phyloP scores from a whole-genome alignment of 495 filamentous ascomycete genomes.

The Aspergillus olivimuriae region DNA sequence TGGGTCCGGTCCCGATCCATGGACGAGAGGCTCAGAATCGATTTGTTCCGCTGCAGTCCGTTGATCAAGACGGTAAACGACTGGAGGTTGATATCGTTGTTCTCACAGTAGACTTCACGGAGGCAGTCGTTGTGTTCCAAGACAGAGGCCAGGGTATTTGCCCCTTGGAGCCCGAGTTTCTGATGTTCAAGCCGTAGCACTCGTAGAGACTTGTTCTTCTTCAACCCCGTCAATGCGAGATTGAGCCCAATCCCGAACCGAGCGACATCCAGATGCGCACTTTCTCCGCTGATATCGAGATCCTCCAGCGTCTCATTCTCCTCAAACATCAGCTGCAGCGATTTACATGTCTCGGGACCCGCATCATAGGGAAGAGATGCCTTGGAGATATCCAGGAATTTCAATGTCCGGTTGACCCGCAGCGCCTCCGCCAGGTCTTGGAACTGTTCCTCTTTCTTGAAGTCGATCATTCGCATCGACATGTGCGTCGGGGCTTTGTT shows the following conservation, averaged over 20 bases:
- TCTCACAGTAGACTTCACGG: conserved; percentile 66
- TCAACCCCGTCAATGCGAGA: conserved; percentile 67
- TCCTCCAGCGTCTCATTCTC: conserved; percentile 70
- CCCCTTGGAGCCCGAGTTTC: conserved; percentile 60
- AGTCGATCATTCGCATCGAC: conserved; percentile 82
- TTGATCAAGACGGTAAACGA: conserved; percentile 75
- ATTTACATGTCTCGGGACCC: conserved; percentile 63
- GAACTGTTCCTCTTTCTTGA: conserved; percentile 69
- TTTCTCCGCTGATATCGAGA: conserved; percentile 84
- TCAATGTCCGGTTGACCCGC: conserved; percentile 63
- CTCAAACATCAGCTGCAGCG: conserved; percentile 70
- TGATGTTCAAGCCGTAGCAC: conserved; percentile 70
- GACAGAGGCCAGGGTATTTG: conserved; percentile 71
- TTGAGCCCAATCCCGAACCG: conserved; percentile 79
- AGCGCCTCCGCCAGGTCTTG: conserved; percentile 66
- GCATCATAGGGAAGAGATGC: conserved; percentile 78
- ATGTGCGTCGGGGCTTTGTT: conserved; percentile 64
- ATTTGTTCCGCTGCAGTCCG: conserved; percentile 59
- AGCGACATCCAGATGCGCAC: conserved; percentile 78
- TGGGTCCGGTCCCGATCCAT: conserved; percentile 58
- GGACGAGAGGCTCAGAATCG: conserved; percentile 56
- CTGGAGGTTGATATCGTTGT: conserved; percentile 71
- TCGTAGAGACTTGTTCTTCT: conserved; percentile 66
- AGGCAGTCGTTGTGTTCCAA: conserved; percentile 60
- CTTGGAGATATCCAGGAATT: conserved; percentile 80